A percentile compares a stretch with the other conserved stretches of the same genome.
These are phyloP conservation scores for Pichia inconspicua DNA, from an alignment of 1,139 yeast species.

Conservation along the genomic window DNA sequence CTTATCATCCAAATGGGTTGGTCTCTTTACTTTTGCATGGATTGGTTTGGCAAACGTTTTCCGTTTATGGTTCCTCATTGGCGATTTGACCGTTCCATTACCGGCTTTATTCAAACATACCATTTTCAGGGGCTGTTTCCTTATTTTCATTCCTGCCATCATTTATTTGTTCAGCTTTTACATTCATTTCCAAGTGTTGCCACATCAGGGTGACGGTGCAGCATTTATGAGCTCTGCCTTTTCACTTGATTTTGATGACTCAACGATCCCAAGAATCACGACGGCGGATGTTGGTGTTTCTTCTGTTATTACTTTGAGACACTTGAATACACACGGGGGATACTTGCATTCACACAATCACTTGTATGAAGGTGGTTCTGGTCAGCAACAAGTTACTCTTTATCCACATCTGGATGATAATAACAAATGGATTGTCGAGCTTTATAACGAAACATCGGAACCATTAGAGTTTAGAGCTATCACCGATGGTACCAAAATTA, in stretches of 20 bases:
- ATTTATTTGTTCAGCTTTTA: slow-evolving; percentile 70
- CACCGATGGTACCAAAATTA: slow-evolving; percentile 69
- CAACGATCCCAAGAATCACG: slow-evolving; percentile 59
- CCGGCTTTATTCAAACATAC: slow-evolving; percentile 46
- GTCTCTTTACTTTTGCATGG: slow-evolving; percentile 91
- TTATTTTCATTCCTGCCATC: slow-evolving; percentile 62
- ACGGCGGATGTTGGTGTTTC: slow-evolving; percentile 84
- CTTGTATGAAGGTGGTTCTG: slow-evolving; percentile 82
- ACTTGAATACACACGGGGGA: slow-evolving; percentile 83
- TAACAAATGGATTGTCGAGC: slow-evolving; percentile 78
- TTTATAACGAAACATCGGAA: slow-evolving; percentile 48
- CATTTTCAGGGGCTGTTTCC: slow-evolving; percentile 44
- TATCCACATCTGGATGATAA: slow-evolving; percentile 89
- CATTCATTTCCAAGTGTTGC: slow-evolving; percentile 66
- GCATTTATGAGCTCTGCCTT: slow-evolving; percentile 88
- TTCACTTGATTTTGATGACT: slow-evolving; percentile 68
- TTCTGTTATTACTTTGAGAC: slow-evolving; percentile 73
- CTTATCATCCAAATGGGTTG: slow-evolving; percentile 91
- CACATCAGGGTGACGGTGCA: slow-evolving; percentile 78
- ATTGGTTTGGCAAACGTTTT: slow-evolving; percentile 66
- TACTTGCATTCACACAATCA: slow-evolving; percentile 90
- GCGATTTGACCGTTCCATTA: slow-evolving; percentile 66
- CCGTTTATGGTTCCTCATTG: slow-evolving; percentile 82
- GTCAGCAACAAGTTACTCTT: slow-evolving; percentile 89
- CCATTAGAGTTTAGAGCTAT: slow-evolving; percentile 52